phyloP scores from a whole-genome alignment of 2,329 filamentous ascomycete genomes.

The Cordyceps militaris region DNA sequence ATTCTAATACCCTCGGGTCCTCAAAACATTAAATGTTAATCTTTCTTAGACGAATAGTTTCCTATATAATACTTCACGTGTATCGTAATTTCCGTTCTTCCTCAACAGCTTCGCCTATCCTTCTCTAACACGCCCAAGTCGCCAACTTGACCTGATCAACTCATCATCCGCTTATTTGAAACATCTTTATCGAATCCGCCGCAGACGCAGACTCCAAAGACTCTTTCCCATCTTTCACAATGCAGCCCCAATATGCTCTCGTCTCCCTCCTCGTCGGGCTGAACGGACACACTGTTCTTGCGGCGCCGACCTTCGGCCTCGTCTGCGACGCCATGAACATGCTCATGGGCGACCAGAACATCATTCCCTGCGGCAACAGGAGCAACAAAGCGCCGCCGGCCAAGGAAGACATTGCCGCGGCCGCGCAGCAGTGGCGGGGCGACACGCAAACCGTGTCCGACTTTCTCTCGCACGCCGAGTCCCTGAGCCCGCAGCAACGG shows the following conservation, averaged over 20 bases:
- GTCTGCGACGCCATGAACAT: neutral
- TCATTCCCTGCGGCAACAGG: neutral
- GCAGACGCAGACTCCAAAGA: neutral
- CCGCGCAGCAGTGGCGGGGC: conserved; percentile 6
- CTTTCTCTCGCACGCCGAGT: conserved; percentile 15
- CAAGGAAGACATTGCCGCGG: neutral
- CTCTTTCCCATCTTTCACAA: neutral
- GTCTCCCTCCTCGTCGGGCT: neutral
- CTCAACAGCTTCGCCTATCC: neutral
- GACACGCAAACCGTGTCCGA: conserved; percentile 15
- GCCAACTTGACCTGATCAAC: neutral
- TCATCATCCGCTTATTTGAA: neutral
- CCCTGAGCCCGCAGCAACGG: conserved; percentile 6
- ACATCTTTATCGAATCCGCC: neutral
- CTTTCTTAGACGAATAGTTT: neutral
- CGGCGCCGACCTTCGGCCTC: neutral
- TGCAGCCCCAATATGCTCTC: neutral
- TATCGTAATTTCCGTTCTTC: neutral
- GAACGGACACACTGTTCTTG: neutral
- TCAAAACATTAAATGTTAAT: neutral
- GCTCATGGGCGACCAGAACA: neutral
- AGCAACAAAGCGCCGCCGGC: neutral
- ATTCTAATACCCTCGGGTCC: neutral
- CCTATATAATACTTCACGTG: neutral
- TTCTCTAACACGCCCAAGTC: neutral